These are phyloP conservation scores for Tillandsia fasciculata DNA, from an alignment of 176 grass and related monocot genomes.

Conservation along the genomic window DNA sequence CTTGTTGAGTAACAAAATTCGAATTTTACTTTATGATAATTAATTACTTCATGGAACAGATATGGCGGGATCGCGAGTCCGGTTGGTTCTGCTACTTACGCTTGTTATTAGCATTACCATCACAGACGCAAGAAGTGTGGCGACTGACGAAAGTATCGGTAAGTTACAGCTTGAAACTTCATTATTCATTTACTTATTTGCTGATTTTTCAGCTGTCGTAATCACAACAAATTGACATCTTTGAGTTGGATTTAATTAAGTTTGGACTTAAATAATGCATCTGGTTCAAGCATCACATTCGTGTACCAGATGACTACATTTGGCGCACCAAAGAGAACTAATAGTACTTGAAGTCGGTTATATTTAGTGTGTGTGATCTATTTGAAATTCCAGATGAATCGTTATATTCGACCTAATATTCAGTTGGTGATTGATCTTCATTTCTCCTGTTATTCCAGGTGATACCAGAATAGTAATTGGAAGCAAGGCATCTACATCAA, in stretches of 20 bases:
- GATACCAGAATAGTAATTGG: conserved; percentile 10
- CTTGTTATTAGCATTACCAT: conserved; percentile 14
- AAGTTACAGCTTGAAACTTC: not conserved
- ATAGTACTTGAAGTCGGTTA: no score
- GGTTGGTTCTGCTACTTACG: conserved; percentile 8
- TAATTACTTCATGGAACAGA: conserved; percentile 8
- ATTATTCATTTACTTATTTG: no score
- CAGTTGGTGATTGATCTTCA: conserved; percentile 12
- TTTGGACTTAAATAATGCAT: not conserved
- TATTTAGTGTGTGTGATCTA: not conserved
- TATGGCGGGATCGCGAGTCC: conserved; percentile 26
- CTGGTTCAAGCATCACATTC: not conserved
- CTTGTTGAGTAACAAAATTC: not conserved
- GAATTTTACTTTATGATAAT: not conserved
- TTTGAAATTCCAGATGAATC: not conserved
- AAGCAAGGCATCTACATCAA: conserved; percentile 17
- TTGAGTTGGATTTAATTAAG: not conserved
- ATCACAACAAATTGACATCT: not conserved
- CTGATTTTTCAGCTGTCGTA: no score
- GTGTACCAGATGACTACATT: not conserved
- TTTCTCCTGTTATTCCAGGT: conserved; percentile 15
- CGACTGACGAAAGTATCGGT: conserved; percentile 34
- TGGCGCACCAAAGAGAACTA: no score
- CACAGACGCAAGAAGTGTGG: conserved; percentile 13
- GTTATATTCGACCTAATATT: conserved; percentile 1